phyloP scores from a whole-genome alignment of 2,329 filamentous ascomycete genomes.

The Chaetomiaceae sp. region DNA sequence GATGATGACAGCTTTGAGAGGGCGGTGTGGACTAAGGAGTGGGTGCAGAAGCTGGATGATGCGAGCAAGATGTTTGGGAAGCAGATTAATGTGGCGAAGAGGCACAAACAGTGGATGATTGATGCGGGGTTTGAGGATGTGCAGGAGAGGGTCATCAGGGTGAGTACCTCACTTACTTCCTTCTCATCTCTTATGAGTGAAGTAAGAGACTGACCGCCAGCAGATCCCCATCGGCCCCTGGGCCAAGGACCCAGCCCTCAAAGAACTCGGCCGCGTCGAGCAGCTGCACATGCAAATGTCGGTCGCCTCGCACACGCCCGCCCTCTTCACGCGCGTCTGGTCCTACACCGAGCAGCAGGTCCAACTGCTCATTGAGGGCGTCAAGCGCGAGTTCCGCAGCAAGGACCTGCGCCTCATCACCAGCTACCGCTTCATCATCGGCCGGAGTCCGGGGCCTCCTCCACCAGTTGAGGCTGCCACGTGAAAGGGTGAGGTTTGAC shows the following conservation, averaged over 20 bases:
- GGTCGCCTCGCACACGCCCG: slow-evolving; percentile 39
- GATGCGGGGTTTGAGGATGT: slow-evolving; percentile 23
- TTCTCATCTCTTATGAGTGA: background rate
- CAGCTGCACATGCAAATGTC: slow-evolving; percentile 41
- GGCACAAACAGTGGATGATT: slow-evolving; percentile 30
- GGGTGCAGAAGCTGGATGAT: slow-evolving; percentile 35
- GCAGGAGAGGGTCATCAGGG: slow-evolving; percentile 18
- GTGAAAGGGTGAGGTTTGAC: too few species aligned
- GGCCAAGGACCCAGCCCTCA: slow-evolving; percentile 15
- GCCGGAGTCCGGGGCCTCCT: slow-evolving; percentile 24
- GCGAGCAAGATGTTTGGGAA: slow-evolving; percentile 37
- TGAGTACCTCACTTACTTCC: slow-evolving; percentile 18
- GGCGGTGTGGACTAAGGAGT: slow-evolving; percentile 38
- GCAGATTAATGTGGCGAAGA: slow-evolving; percentile 36
- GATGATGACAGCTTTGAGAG: slow-evolving; percentile 46
- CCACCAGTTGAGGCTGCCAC: too few species aligned
- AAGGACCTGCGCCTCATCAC: slow-evolving; percentile 34
- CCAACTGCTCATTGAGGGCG: slow-evolving; percentile 39
- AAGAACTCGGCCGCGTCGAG: slow-evolving; percentile 30
- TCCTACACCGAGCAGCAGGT: slow-evolving; percentile 39
- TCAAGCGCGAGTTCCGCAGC: slow-evolving; percentile 36
- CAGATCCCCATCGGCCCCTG: slow-evolving; percentile 26
- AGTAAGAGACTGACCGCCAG: background rate
- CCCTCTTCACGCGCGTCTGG: slow-evolving; percentile 37
- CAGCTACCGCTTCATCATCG: slow-evolving; percentile 33